Evolutionary conservation across 345 rosid species (phyloP), one percentile per base, ranked within the genome.

Genomic region (Linum usitatissimum): DNA sequence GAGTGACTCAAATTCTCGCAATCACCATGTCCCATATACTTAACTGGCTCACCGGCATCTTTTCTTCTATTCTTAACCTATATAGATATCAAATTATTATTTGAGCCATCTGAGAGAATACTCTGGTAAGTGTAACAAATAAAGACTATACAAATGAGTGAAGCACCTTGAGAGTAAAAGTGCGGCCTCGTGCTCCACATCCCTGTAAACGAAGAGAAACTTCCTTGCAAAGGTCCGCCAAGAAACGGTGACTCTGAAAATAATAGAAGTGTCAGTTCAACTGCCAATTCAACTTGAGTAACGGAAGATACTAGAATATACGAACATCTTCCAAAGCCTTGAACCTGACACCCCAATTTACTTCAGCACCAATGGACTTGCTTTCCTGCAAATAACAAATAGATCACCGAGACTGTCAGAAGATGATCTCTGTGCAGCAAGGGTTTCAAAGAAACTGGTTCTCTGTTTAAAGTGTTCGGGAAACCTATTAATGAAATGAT

Each of bases 321-420:
- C 91, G 60, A 3, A 91, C 97, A 75, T 92, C 85, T 71, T 87
- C 81, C 68, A 70, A 79, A 76, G 84, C 80, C 74, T 70, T 87
- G 68, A 89, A 92, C 74, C 96, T 78, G 65, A 92, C 93, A 31
- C 98, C 98, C 98, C 95, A 92, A 61, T 89, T 92, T 60, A 89
- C 96, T 75, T 92, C 96, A 65, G 96, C 98, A 12, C 95, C 96
- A 70, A 92, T 72, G 62, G 95, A 86, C 82, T 92, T 92, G 72
- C 82, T 81, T 78, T 86, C 96, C 96, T 91, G 83, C 72, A 80
- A 57, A 77, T 62, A 65, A 58, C 45, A 64, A 55, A 67, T 49
- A 0, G 62, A 18, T 13, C 9, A 18, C 54, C 31, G 36, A 20
- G 17, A 30, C 5, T 18, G 48, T 19, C 18, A 42, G 18, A n/a